Percentiles rank a stretch among this genome's conserved stretches.
Evolutionary conservation across 345 rosid species (phyloP).

Genomic region (Nasturtium officinale): DNA sequence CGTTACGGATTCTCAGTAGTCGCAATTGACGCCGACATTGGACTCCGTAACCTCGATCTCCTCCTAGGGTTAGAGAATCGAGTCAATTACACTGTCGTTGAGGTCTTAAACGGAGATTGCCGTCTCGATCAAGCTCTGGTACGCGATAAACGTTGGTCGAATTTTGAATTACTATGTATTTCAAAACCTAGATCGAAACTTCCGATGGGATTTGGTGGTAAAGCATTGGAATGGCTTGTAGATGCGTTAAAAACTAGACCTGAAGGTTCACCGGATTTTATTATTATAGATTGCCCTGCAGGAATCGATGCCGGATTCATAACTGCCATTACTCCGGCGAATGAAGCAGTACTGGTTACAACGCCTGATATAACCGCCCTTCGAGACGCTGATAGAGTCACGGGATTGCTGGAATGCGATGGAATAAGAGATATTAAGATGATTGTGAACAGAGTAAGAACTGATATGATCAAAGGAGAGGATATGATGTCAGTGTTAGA

Average conservation of each 20-base stretch:
- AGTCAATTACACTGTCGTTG: constrained; percentile 88
- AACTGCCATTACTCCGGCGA: constrained; percentile 95
- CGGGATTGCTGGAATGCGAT: constrained; percentile 84
- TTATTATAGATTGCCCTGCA: constrained; percentile 86
- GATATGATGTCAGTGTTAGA: constrained; percentile 99
- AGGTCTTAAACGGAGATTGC: constrained; percentile 91
- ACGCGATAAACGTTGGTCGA: constrained; percentile 94
- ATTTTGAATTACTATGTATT: constrained; percentile 87
- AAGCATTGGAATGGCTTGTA: constrained; percentile 87
- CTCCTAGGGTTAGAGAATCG: constrained; percentile 93
- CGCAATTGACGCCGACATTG: constrained; percentile 90
- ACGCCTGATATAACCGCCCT: constrained; percentile 92
- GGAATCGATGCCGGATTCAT: constrained; percentile 99
- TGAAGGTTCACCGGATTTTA: constrained; percentile 83
- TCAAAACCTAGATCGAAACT: constrained; percentile 94
- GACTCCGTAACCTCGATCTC: constrained; percentile 94
- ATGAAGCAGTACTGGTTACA: constrained; percentile 83
- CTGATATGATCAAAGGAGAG: constrained; percentile 97
- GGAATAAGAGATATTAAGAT: constrained; percentile 92
- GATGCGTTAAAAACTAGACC: constrained; percentile 71
- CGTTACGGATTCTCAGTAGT: constrained; percentile 94
- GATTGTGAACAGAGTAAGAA: constrained; percentile 91
- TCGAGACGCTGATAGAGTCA: constrained; percentile 88
- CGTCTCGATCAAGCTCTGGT: constrained; percentile 95
- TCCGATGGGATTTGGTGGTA: constrained; percentile 91